These are phyloP conservation scores for Amniculicola lignicola DNA, from an alignment of 495 filamentous ascomycete genomes.

Conservation along the genomic window DNA sequence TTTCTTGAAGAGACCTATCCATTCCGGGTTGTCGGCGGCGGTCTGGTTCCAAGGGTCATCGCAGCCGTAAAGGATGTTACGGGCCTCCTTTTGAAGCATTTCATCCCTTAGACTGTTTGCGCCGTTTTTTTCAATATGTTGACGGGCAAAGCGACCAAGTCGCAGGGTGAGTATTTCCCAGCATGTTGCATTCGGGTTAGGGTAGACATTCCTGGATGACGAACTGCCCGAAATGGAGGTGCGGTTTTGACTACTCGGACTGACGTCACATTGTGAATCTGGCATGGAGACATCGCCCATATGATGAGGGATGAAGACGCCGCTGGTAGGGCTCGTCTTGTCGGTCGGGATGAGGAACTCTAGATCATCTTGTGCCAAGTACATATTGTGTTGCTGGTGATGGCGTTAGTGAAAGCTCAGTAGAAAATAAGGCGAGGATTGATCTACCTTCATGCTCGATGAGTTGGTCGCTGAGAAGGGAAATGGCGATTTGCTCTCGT, in stretches of 20 bases:
- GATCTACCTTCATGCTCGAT: constrained; percentile 22
- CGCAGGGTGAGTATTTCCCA: constrained; percentile 45
- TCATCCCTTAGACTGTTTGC: constrained; percentile 36
- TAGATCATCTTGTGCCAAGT: constrained; percentile 8
- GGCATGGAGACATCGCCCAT: constrained; percentile 5
- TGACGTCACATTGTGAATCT: not conserved
- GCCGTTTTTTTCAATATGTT: constrained; percentile 33
- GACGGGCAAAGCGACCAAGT: constrained; percentile 40
- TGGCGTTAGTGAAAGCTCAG: not conserved
- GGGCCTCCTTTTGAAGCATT: constrained; percentile 40
- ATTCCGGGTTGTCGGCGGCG: constrained; percentile 45
- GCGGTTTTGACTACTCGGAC: not conserved
- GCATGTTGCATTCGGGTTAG: constrained; percentile 35
- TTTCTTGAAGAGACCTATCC: constrained; percentile 45
- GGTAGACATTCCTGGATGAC: not conserved
- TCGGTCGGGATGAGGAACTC: constrained; percentile 23
- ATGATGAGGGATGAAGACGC: constrained; percentile 6
- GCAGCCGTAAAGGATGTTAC: constrained; percentile 40
- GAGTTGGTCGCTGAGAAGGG: constrained; percentile 43
- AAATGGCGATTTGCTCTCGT: constrained; percentile 36
- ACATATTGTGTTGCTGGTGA: constrained; percentile 5
- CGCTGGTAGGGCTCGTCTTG: not conserved
- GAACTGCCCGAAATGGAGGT: not conserved
- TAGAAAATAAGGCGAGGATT: not conserved
- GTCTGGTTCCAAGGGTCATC: constrained; percentile 46